Percentiles rank a stretch among this genome's conserved stretches.
Conservation (phyloP, 1,139 yeast genomes). For the Hansenula lynferdii region DNA sequence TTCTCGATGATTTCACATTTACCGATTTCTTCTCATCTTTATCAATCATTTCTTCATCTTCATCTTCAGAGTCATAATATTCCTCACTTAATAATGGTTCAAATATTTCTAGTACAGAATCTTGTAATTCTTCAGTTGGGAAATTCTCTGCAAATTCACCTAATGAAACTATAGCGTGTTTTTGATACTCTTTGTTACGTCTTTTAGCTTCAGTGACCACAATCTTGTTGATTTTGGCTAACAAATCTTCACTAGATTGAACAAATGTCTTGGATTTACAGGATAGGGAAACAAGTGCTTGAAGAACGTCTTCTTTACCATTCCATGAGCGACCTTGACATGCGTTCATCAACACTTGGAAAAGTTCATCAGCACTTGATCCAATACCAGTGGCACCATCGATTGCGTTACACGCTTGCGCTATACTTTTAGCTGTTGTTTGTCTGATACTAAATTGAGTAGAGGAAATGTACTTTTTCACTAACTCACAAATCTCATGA, state of each 20-base stretch:
- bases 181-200: constrained; percentile 62
- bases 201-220: constrained; percentile 62
- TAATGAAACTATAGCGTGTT: constrained; percentile 42
- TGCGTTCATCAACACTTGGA: constrained; percentile 55
- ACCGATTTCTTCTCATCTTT: constrained; percentile 20
- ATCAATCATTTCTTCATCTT: constrained; percentile 13
- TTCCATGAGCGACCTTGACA: constrained; percentile 81
- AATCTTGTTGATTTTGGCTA: constrained; percentile 35
- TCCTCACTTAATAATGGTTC: constrained; percentile 26
- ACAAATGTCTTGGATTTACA: constrained; percentile 37
- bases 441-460: constrained; percentile 63
- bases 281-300: constrained; percentile 61
- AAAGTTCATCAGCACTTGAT: constrained; percentile 33
- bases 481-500: constrained; percentile 59
- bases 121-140: constrained; percentile 33
- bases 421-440: constrained; percentile 67
- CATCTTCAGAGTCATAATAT: constrained; percentile 26
- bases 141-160: constrained; percentile 44
- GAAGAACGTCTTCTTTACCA: constrained; percentile 76
- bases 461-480: constrained; percentile 47
- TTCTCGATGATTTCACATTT: constrained; percentile 29
- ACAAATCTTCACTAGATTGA: constrained; percentile 24
- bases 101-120: constrained; percentile 27
- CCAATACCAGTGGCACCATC: constrained; percentile 29
- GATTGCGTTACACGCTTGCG: constrained; percentile 46